phyloP scores from a whole-genome alignment of 768 basidiomycete genomes.

The Panellus pusillus region DNA sequence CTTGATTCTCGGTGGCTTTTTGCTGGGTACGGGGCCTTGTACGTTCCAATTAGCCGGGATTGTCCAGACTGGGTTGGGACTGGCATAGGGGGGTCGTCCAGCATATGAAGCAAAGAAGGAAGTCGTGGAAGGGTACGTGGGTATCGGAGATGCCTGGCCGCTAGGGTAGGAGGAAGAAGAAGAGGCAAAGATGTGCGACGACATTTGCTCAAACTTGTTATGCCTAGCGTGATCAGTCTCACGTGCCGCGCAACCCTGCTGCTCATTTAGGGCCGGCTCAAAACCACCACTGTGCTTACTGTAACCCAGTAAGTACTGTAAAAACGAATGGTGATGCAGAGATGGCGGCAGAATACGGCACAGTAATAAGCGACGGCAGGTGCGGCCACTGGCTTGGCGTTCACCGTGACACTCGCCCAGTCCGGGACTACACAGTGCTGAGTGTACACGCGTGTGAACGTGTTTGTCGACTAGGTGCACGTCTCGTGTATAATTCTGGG shows the following conservation, averaged over 20 bases:
- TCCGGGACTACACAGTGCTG: too few relatives aligned
- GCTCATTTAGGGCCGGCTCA: conserved; percentile 39
- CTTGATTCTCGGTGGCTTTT: conserved; percentile 30
- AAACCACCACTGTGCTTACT: too few relatives aligned
- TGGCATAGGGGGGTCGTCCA: conserved; percentile 2
- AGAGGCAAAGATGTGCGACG: conserved; percentile 42
- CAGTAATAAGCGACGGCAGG: too few relatives aligned
- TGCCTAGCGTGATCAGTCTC: conserved; percentile 30
- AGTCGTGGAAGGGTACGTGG: background rate
- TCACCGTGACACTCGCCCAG: too few relatives aligned
- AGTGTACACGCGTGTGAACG: conserved; percentile 1
- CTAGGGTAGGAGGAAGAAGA: conserved; percentile 28
- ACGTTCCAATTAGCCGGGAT: conserved; percentile 11
- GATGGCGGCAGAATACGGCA: too few relatives aligned
- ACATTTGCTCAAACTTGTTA: conserved; percentile 41
- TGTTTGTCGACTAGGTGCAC: too few relatives aligned
- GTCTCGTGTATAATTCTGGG: too few relatives aligned
- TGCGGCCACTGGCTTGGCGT: too few relatives aligned
- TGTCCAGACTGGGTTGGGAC: conserved; percentile 11
- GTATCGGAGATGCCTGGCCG: background rate
- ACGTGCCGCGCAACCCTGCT: conserved; percentile 18
- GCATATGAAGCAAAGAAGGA: conserved; percentile 7
- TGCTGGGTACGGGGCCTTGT: conserved; percentile 15
- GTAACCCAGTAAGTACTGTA: too few relatives aligned
- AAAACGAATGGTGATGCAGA: too few relatives aligned